Evolutionary conservation across 345 rosid genomes (phyloP).

Genomic region (Bruguiera sexangula): DNA sequence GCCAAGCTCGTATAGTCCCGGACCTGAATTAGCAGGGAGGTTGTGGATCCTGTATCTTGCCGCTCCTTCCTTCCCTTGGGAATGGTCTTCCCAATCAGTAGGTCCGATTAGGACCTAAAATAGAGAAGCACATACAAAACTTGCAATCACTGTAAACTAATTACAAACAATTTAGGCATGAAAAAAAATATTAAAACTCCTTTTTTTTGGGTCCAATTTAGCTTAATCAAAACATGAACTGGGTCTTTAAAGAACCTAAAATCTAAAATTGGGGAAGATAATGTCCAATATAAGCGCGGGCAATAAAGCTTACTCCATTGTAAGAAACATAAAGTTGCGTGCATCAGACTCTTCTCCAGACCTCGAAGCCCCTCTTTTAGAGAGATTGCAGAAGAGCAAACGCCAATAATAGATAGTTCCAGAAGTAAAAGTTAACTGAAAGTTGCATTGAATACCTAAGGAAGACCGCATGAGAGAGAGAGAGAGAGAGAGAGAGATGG

Average conservation of each 20-base stretch:
- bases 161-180: not conserved
- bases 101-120: slow-evolving; percentile 66
- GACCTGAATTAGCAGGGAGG: slow-evolving; percentile 49
- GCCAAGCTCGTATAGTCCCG: slow-evolving; percentile 84
- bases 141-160: not conserved
- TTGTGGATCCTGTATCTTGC: slow-evolving; percentile 71
- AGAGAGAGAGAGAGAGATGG: not conserved
- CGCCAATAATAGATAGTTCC: no score
- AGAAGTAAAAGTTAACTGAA: not conserved
- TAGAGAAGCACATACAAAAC: not conserved
- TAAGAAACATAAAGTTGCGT: no score
- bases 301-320: no score
- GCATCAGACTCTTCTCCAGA: no score
- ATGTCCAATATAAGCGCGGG: no score
- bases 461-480: no score
- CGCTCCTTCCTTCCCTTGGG: slow-evolving; percentile 62
- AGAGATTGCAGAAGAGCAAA: no score
- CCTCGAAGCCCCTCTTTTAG: no score
- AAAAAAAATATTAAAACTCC: not conserved
- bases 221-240: no score
- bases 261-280: no score
- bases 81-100: slow-evolving; percentile 70
- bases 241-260: no score
- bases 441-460: not conserved
- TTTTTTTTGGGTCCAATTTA: not conserved